phyloP scores from a whole-genome alignment of 2,329 filamentous ascomycete genomes.

The Phialocephala subalpina region DNA sequence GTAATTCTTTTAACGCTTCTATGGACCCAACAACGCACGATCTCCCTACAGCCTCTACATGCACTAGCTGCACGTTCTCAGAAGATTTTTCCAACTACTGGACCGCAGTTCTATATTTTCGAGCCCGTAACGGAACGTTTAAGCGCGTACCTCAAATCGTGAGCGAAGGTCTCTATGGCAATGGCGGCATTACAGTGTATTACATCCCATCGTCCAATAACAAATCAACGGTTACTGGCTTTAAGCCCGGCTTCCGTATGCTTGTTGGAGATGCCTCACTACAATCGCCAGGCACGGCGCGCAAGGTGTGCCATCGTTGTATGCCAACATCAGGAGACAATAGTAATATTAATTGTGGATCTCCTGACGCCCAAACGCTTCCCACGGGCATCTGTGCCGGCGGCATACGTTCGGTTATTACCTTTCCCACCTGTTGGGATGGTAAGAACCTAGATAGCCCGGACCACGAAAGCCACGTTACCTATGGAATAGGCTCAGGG shows the following conservation, averaged over 20 bases:
- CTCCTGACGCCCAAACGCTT: conserved; percentile 27
- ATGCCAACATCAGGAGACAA: conserved; percentile 30
- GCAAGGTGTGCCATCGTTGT: conserved; percentile 33
- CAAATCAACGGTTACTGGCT: conserved; percentile 25
- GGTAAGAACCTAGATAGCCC: conserved; percentile 26
- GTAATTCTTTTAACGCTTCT: conserved; percentile 29
- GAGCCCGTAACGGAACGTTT: conserved; percentile 31
- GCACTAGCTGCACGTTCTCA: conserved; percentile 32
- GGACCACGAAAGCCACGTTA: conserved; percentile 22
- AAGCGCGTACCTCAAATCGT: conserved; percentile 28
- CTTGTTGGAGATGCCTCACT: conserved; percentile 28
- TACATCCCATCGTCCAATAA: conserved; percentile 22
- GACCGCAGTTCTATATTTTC: conserved; percentile 38
- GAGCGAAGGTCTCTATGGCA: conserved; percentile 21
- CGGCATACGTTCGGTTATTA: conserved; percentile 30
- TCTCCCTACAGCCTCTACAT: conserved; percentile 22
- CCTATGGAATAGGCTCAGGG: conserved; percentile 21
- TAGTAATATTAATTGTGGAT: conserved; percentile 33
- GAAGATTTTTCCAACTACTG: conserved; percentile 40
- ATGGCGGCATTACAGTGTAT: conserved; percentile 33
- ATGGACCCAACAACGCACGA: conserved; percentile 26
- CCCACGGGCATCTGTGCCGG: conserved; percentile 24
- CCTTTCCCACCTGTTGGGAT: conserved; percentile 32
- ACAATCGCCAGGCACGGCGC: conserved; percentile 20
- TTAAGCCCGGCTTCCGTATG: conserved; percentile 29